phyloP scores from a whole-genome alignment of 495 filamentous ascomycete species.

The Cenococcum geophilum region DNA sequence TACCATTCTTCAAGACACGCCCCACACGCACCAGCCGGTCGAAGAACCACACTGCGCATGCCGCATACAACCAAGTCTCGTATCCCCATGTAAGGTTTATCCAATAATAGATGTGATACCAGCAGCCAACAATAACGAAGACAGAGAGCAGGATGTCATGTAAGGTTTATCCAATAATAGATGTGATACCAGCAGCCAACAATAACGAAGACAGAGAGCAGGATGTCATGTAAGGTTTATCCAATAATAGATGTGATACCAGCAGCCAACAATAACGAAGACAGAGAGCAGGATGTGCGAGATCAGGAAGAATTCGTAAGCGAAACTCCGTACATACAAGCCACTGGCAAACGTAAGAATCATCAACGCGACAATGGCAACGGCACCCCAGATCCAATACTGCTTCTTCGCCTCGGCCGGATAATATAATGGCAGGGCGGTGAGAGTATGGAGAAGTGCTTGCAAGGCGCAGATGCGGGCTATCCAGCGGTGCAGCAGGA shows the following conservation, averaged over 20 bases:
- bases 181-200: constrained; percentile 45
- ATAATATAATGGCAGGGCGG: constrained; percentile 29
- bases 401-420: constrained; percentile 7
- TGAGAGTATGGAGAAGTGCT: constrained; percentile 38
- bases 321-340: too few relatives aligned
- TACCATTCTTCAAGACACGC: constrained; percentile 33
- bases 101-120: constrained; percentile 38
- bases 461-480: constrained; percentile 40
- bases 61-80: constrained; percentile 44
- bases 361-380: constrained; percentile 35
- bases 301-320: constrained; percentile 44
- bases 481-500: constrained; percentile 47
- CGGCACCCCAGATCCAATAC: constrained; percentile 44
- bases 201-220: constrained; percentile 37
- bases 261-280: constrained; percentile 40
- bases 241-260: constrained; percentile 38
- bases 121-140: constrained; percentile 40
- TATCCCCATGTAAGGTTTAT: constrained; percentile 36
- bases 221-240: constrained; percentile 28
- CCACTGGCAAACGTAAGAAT: constrained; percentile 12
- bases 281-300: constrained; percentile 40
- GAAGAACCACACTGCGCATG: constrained; percentile 42
- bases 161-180: constrained; percentile 20
- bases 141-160: too few relatives aligned
- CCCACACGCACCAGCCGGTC: constrained; percentile 38